Evolutionary conservation across 345 rosid species (phyloP).

Genomic region (Lepidium africanum): DNA sequence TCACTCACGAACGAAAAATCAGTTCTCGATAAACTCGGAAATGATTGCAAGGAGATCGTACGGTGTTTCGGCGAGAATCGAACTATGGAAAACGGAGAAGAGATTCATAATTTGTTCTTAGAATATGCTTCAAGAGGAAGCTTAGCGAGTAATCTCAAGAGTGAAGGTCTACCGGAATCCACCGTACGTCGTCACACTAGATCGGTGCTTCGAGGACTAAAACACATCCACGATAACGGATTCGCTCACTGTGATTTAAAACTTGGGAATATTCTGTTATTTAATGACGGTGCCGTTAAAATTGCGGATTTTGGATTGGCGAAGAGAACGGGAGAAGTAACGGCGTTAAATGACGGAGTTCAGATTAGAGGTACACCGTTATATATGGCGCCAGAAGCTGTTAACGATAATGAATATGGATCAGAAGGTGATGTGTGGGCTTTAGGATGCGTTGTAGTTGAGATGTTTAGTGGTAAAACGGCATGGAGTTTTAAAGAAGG

Average conservation of each 20-base stretch:
- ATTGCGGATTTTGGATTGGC: slow-evolving; percentile 80
- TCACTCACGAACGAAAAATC: slow-evolving; percentile 50
- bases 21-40: slow-evolving; percentile 33
- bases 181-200: slow-evolving; percentile 43
- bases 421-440: slow-evolving; percentile 87
- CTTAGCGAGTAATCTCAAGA: slow-evolving; percentile 34
- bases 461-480: slow-evolving; percentile 67
- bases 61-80: slow-evolving; percentile 44
- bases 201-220: slow-evolving; percentile 48
- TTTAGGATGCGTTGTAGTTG: slow-evolving; percentile 62
- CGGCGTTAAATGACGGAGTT: slow-evolving; percentile 4
- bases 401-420: slow-evolving; percentile 47
- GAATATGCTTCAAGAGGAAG: slow-evolving; percentile 78
- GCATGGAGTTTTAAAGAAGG: slow-evolving; percentile 45
- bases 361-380: slow-evolving; percentile 68
- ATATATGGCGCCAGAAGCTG: slow-evolving; percentile 76
- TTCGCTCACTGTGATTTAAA: slow-evolving; percentile 69
- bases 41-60: slow-evolving; percentile 40
- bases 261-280: slow-evolving; percentile 50
- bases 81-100: slow-evolving; percentile 37
- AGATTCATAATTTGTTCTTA: slow-evolving; percentile 47
- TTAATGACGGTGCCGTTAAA: slow-evolving; percentile 37
- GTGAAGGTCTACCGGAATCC: slow-evolving; percentile 38
- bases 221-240: slow-evolving; percentile 53
- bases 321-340: slow-evolving; percentile 28